Conservation (phyloP, 2,329 filamentous ascomycete species). For the Pyrenophora graminea region DNA sequence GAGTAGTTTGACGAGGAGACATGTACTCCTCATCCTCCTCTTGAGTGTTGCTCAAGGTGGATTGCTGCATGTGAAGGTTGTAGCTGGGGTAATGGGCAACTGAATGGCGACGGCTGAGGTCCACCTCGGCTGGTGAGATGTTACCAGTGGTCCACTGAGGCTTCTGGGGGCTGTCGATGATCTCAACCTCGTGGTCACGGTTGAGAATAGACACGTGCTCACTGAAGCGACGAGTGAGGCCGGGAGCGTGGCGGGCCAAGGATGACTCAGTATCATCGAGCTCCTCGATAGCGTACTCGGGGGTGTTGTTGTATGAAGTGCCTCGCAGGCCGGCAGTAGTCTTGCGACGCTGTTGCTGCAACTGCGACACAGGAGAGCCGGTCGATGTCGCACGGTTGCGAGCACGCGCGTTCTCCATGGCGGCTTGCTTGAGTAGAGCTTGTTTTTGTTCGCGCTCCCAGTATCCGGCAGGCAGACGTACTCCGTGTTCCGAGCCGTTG, state of each 20-base stretch:
- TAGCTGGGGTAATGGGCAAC: slow-evolving; percentile 59
- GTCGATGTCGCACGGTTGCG: slow-evolving; percentile 38
- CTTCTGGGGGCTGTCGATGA: slow-evolving; percentile 29
- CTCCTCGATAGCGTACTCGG: slow-evolving; percentile 74
- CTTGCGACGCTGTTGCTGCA: slow-evolving; percentile 32
- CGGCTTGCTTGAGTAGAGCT: slow-evolving; percentile 44
- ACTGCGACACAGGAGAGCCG: slow-evolving; percentile 32
- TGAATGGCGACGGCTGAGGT: slow-evolving; percentile 77
- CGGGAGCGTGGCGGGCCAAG: slow-evolving; percentile 46
- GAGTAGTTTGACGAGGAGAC: slow-evolving; percentile 33
- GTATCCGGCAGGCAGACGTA: slow-evolving; percentile 39
- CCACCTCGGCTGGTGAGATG: slow-evolving; percentile 25
- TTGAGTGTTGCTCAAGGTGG: slow-evolving; percentile 37
- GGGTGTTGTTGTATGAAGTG: slow-evolving; percentile 60
- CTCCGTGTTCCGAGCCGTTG: slow-evolving; percentile 60
- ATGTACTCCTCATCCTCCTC: slow-evolving; percentile 37
- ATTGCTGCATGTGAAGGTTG: slow-evolving; percentile 26
- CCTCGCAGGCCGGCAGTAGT: slow-evolving; percentile 59
- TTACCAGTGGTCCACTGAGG: slow-evolving; percentile 38
- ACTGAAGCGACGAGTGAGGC: slow-evolving; percentile 44
- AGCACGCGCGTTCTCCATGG: slow-evolving; percentile 42
- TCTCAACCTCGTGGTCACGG: slow-evolving; percentile 31
- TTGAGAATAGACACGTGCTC: slow-evolving; percentile 34
- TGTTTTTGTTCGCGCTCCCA: slow-evolving; percentile 41
- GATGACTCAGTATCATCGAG: slow-evolving; percentile 66